Percentiles rank a stretch among this genome's conserved stretches.
phyloP scores from a whole-genome alignment of 805 yeast species.

The Schwanniomyces polymorphus region DNA sequence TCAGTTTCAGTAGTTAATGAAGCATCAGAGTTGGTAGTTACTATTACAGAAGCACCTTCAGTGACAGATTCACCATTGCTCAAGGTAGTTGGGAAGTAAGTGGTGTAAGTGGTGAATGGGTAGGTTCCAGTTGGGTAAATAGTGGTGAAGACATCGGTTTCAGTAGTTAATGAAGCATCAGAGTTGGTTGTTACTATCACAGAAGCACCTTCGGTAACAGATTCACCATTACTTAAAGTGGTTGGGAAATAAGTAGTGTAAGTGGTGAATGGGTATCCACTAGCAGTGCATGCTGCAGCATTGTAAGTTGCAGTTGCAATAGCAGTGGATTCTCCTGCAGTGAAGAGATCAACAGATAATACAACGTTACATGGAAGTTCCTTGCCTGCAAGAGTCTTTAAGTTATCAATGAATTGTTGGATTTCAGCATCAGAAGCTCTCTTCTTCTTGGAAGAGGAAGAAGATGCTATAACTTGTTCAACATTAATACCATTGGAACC shows the following conservation, averaged over 20 bases:
- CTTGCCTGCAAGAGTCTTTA: background rate
- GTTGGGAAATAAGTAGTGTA: constrained; percentile 6
- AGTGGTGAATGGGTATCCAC: constrained; percentile 5
- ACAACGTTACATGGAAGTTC: background rate
- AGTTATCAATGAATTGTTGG: background rate
- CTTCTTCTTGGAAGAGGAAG: background rate
- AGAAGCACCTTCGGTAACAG: constrained; percentile 12
- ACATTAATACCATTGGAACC: background rate
- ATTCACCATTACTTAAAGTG: constrained; percentile 8
- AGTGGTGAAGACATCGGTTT: constrained; percentile 3
- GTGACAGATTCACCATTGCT: constrained; percentile 6
- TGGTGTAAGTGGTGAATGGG: constrained; percentile 7
- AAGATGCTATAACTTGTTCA: background rate
- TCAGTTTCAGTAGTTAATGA: constrained; percentile 3
- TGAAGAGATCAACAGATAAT: background rate
- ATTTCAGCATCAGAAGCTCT: background rate
- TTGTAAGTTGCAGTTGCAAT: constrained; percentile 10
- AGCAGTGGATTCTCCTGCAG: constrained; percentile 6
- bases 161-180: constrained; percentile 12
- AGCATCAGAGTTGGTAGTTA: constrained; percentile 10
- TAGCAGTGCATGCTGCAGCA: constrained; percentile 7
- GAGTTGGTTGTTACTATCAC: constrained; percentile 16
- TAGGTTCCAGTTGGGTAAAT: background rate
- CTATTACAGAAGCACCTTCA: constrained; percentile 9
- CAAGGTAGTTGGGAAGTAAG: constrained; percentile 8